phyloP scores from a whole-genome alignment of 129 eudicot genomes.

The Flaveria ramosissima region DNA sequence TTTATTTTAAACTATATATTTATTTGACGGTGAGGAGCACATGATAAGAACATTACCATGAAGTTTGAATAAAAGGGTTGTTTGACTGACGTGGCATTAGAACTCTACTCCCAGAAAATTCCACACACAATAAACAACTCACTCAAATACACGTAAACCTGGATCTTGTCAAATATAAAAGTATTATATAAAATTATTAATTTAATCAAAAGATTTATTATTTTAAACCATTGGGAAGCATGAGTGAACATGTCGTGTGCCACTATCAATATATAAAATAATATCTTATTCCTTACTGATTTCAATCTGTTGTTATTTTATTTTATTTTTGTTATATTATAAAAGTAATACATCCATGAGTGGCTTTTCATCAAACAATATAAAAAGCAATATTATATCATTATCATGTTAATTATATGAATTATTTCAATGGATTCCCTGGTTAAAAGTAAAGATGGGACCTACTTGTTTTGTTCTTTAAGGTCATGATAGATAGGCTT shows the following conservation, averaged over 20 bases:
- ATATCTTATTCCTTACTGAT: constrained; percentile 31
- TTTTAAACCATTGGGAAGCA: constrained; percentile 32
- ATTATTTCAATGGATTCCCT: constrained; percentile 39
- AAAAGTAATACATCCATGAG: constrained; percentile 18
- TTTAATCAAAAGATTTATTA: background rate
- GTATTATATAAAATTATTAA: no score
- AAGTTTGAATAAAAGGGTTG: no score
- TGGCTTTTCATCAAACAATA: constrained; percentile 42
- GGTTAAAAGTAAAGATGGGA: constrained; percentile 42
- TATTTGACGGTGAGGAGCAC: no score
- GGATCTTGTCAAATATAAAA: no score
- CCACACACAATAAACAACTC: no score
- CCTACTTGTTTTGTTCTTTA: constrained; percentile 40
- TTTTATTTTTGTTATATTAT: background rate
- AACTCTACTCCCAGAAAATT: no score
- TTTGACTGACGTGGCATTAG: no score
- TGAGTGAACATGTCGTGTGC: constrained; percentile 78
- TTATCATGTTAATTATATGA: constrained; percentile 8
- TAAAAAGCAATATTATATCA: constrained; percentile 32
- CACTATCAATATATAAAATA: constrained; percentile 46
- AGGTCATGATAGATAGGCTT: constrained; percentile 37
- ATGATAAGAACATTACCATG: no score
- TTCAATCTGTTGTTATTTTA: constrained; percentile 26
- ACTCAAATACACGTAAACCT: no score
- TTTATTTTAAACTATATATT: no score